These are phyloP conservation scores for Penicillium sp. DNA, from an alignment of 2,329 filamentous ascomycete genomes.

Conservation along the genomic window DNA sequence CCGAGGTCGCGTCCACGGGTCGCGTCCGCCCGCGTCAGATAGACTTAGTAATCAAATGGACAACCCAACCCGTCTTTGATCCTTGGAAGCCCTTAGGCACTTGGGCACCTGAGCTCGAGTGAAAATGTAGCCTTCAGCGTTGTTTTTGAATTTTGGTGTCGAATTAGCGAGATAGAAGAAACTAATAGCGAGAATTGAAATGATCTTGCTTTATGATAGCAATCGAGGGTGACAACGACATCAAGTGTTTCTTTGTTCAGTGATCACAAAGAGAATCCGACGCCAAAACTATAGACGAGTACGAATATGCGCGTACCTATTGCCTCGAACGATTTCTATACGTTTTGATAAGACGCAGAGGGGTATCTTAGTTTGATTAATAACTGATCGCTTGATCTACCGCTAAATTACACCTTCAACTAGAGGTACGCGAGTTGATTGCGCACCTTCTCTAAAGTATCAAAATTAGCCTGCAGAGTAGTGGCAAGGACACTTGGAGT, in stretches of 20 bases:
- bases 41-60: conserved; percentile 1
- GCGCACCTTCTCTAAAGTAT: conserved; percentile 22
- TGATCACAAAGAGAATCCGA: neutral
- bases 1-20: neutral
- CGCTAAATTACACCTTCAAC: neutral
- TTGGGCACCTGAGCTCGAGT: neutral
- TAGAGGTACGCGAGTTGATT: conserved; percentile 4
- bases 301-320: neutral
- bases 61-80: too few species aligned
- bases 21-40: neutral
- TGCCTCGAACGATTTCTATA: neutral
- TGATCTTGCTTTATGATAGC: neutral
- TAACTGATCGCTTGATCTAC: neutral
- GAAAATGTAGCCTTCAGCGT: neutral
- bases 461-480: conserved; percentile 32
- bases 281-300: neutral
- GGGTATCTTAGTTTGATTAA: neutral
- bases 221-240: neutral
- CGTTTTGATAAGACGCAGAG: neutral
- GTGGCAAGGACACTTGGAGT: conserved; percentile 24
- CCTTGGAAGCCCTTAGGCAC: too few species aligned
- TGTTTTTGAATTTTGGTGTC: neutral
- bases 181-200: too few species aligned
- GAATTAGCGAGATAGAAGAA: neutral
- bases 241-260: neutral